phyloP scores from a whole-genome alignment of 306 rosid species.

The Trifolium pratense region DNA sequence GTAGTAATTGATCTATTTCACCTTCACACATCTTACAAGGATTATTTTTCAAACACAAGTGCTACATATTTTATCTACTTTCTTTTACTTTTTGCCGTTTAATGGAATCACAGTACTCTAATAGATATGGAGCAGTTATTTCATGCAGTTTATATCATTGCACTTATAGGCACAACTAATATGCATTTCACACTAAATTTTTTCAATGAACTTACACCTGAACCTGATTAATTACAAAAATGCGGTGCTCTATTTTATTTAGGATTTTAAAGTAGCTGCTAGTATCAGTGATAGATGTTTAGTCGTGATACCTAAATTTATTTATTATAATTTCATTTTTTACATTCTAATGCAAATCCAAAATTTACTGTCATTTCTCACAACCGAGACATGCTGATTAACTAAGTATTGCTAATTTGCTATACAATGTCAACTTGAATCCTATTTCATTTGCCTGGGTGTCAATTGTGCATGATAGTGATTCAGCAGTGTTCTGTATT shows the following conservation, averaged over 20 bases:
- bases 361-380: not conserved
- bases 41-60: too few relatives aligned
- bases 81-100: not conserved
- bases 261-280: constrained; percentile 17
- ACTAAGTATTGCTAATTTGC: not conserved
- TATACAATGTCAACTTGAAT: constrained; percentile 25
- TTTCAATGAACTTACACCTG: constrained; percentile 20
- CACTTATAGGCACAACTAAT: constrained; percentile 16
- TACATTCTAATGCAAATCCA: not conserved
- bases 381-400: constrained; percentile 21
- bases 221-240: not conserved
- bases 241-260: not conserved
- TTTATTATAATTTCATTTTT: not conserved
- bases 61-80: constrained; percentile 8
- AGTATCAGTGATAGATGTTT: not conserved
- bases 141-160: constrained; percentile 7
- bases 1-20: constrained; percentile 47
- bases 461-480: too few relatives aligned
- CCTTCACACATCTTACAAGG: constrained; percentile 12
- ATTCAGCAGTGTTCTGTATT: not conserved
- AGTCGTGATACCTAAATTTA: constrained; percentile 4
- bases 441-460: not conserved
- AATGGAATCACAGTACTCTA: constrained; percentile 4
- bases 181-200: constrained; percentile 2
- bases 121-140: not conserved